Base-by-base conservation (phyloP, 768 basidiomycete species). In the Leccinum boreale region DNA sequence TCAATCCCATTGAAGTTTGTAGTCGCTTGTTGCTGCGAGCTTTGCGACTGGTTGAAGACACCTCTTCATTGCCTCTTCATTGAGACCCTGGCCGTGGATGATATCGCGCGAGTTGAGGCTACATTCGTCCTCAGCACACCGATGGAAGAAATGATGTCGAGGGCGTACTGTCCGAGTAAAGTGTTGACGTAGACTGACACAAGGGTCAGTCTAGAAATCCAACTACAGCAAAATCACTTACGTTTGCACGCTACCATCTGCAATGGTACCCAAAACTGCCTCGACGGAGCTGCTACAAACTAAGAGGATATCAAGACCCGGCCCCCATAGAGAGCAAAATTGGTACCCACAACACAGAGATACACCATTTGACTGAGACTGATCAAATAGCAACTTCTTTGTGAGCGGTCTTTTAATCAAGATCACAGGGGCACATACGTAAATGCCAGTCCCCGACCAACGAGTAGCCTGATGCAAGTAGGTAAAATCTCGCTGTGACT, bases 11-110 rank as follows among this genome's bases (percentile, higher is more conserved):
- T 2, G 58, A 47, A 2, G 33, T 26, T 2, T 58, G 58, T 4
- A 62, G n/a, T 23, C 46, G 56, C 9, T 23, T 24, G n/a, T 26
- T 35, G 4, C 42, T n/a, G 3, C 49, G n/a, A 0, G 29, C 26
- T 14, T 61, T 57, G 23, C 48, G 66, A 29, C 58, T 56, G 0
- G 45, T 36, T 0, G 58, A 15, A 10, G 68, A 61, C 1, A 63
- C 66, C 50, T 72, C 70, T 54, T 68, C 66, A 5, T 72, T 57
- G n/a, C 66, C 50, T 72, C 70, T 54, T 68, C 66, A 5, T 72
- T 57, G n/a, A 68, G 3, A 35, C 70, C 70, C 0, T 54, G 52
- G 0, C 70, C 72, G 0, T 33, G 48, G 17, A 21, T 55, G 3
- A 60, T 50, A 9, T 63, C 50, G 10, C 70, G 71, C 26, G 51